Conservation (phyloP, 768 basidiomycete species). For the Phlebiopsis gigantea region DNA sequence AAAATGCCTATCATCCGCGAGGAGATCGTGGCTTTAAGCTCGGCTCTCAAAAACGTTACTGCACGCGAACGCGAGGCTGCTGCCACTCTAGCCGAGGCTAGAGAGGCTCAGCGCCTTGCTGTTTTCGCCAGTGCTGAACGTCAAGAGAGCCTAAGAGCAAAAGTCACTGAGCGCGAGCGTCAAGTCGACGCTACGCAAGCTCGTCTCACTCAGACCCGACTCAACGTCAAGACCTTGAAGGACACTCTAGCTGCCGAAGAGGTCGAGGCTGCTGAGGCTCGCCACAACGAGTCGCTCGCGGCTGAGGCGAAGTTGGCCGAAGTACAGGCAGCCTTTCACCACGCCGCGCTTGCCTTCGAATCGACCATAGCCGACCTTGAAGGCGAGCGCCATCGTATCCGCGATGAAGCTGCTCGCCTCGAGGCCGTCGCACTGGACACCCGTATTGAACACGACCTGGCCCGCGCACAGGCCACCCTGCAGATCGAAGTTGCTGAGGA, state of each 20-base stretch:
- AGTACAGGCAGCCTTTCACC: not conserved
- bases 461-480: not conserved
- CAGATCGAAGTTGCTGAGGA: not conserved
- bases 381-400: not conserved
- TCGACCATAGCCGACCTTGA: not conserved
- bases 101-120: not conserved
- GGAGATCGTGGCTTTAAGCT: not conserved
- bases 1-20: not conserved
- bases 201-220: not conserved
- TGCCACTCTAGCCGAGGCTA: not conserved
- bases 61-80: not conserved
- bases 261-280: not conserved
- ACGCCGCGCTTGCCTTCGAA: not conserved
- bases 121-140: not conserved
- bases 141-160: not conserved
- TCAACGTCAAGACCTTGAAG: not conserved
- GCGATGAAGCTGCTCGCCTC: not conserved
- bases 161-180: not conserved
- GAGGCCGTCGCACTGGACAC: not conserved
- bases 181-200: not conserved
- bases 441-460: not conserved
- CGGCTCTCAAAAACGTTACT: not conserved
- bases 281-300: not conserved
- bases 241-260: not conserved
- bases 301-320: not conserved